Base-by-base conservation (phyloP, 2,329 filamentous ascomycete species). In the Pyricularia grisea region DNA sequence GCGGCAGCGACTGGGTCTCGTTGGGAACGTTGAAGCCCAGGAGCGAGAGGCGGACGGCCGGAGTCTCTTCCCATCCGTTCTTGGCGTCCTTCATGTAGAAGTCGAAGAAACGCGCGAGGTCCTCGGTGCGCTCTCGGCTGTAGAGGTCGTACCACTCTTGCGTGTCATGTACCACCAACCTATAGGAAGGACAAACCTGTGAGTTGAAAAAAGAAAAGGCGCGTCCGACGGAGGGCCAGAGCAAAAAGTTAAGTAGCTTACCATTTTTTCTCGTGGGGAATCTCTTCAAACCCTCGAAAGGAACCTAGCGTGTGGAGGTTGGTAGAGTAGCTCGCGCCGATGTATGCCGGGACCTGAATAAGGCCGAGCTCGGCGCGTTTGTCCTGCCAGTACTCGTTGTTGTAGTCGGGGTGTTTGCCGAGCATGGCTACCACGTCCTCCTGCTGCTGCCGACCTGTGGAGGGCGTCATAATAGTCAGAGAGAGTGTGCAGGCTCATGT, bases 141-240 rank as follows among this genome's bases (percentile, higher is more conserved):
- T 76, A 77, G 0, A 77, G n/a, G 63, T 77, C 75, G 30, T 73
- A 70, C 75, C 76, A 76, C 50, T 77, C 75, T 42, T 76, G 74
- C 0, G 73, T 73, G 0, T 70, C 42, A 63, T 77, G 75, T 0
- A 76, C 69, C 6, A 71, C 71, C 3, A 66, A 50, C 75, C 74
- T 65, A 10, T 33, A 10, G 9, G 4, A 5, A 31, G 31, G 25
- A 30, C 7, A n/a, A 33, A 11, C 12, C 7, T 12, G 14, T 20
- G 33, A 36, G 63, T 5, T 65, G 31, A 9, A 31, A 9, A 31
- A 31, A 31, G n/a, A 4, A 33, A 33, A 33, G 31, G 31, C 31
- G 9, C 31, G 31, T 33, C 9, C 9, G 4, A 33, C 30, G 9
- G 31, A 10, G 11, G 31, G 31, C 6, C 31, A 33, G 31, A 33